Evolutionary conservation across 768 basidiomycete genomes (phyloP), one percentile per base, ranked within the genome.

Genomic region (Chalciporus chontae): DNA sequence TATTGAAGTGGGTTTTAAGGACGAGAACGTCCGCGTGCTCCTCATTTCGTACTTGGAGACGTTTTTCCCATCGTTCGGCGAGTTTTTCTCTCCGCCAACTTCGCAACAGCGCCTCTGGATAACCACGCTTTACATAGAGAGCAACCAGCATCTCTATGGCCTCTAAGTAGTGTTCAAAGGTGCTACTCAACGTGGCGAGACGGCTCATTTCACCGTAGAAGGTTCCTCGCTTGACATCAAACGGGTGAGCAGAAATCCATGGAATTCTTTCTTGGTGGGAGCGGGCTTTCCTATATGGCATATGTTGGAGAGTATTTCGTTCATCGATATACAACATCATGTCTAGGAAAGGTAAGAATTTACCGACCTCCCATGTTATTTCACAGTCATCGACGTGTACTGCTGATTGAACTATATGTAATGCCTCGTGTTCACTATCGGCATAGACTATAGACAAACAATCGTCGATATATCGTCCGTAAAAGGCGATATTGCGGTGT

Each of bases 391-490:
- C 49, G 42, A 50, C 24, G 1, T 34, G 4, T 0, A 54, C 14
- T 9, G 2, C 4, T 19, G 1, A 0, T 3, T 23, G 5, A 1
- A 47, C 7, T 0, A 40, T 36, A 0, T 17, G 0, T 0, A 43
- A 5, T 0, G 53, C 53, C 2, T 47, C 39, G 0, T 40, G 5
- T 3, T 31, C 41, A 3, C 0, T 2, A 0, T 15, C 4, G 0
- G 52, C 52, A 4, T 46, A 53, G 0, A 53, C 52, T 0, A 53
- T 40, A 0, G 24, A 43, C 0, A 53, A 0, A 15, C 43, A 45
- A 17, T 53, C 52, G 37, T 57, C 50, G 18, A 54, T 49, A 24
- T 49, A 49, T 7, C 48, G n/a, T 14, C 48, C 48, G 3, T 54
- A 54, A 13, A 44, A 54, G 17, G 32, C 8, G n/a, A 55, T 45